Base-by-base conservation (phyloP, 2,329 filamentous ascomycete species). In the Metarhizium sp. region DNA sequence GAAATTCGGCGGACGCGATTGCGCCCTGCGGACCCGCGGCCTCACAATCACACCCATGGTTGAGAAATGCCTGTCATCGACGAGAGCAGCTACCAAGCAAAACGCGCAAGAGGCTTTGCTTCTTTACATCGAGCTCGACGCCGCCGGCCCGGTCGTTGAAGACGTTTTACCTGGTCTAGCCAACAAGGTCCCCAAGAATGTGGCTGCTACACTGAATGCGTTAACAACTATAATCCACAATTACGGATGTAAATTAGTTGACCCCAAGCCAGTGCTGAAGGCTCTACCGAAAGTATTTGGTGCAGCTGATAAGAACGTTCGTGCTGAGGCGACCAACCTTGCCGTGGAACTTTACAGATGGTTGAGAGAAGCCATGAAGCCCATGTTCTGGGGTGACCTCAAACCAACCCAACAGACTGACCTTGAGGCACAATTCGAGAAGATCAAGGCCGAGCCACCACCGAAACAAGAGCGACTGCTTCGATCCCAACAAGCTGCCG, bases 311-410 rank as follows among this genome's bases (percentile, higher is more conserved):
- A 99, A 99, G 73, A 97, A 97, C 68, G 90, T 99, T 16, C 87
- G 94, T 71, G 91, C 92, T 3, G 94, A 96, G 69, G 91, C 92
- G 32, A 94, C 94, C 50, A 91, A 87, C 63, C 77, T 99, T 56
- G 88, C 92, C 0, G 90, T 96, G 50, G 95, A 99, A 68, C 82
- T 99, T 56, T 99, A 99, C 72, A 80, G 94, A 71, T 99, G 95
- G 94, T 78, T 99, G 38, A 88, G 92, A 62, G 94, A 99, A 60
- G 92, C 92, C 11, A 96, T 99, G 85, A 99, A 99, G 69, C 90
- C 92, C 42, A 87, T 97, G 72, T 97, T 99, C 69, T 99, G 94
- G 92, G 84, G 81, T 48, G 94, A 99, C 57, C 73, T 99, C 58
- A 99, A 99, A 69, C 88, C 92, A 0, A 92, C 95, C 0, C 94